Evolutionary conservation across 2,329 filamentous ascomycete genomes (phyloP).

Genomic region (Fusarium drepaniforme): DNA sequence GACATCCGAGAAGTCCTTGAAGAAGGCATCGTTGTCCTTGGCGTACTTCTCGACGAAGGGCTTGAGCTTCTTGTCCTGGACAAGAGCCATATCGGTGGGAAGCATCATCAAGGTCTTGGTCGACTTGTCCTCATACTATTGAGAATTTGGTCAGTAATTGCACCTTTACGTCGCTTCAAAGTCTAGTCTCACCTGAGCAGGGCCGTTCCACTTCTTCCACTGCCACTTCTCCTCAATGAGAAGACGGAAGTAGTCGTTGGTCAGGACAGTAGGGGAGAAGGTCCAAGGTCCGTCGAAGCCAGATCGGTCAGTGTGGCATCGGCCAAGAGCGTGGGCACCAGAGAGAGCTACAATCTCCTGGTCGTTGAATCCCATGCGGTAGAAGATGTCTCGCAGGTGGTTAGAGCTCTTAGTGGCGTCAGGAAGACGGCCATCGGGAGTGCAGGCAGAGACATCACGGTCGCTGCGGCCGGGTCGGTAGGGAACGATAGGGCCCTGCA

Average conservation of each 20-base stretch:
- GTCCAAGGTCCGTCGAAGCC: constrained; percentile 93
- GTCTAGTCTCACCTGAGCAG: constrained; percentile 69
- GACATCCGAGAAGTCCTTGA: constrained; percentile 89
- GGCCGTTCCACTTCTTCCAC: constrained; percentile 91
- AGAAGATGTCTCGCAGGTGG: constrained; percentile 93
- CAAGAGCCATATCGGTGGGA: constrained; percentile 87
- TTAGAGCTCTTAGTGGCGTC: constrained; percentile 82
- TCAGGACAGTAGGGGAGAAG: constrained; percentile 90
- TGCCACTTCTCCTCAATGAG: constrained; percentile 93
- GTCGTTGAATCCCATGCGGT: constrained; percentile 98
- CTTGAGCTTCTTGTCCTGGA: constrained; percentile 90
- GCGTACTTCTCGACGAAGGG: constrained; percentile 87
- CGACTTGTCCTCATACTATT: constrained; percentile 84
- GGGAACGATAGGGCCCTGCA: constrained; percentile 88
- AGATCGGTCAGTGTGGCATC: constrained; percentile 89
- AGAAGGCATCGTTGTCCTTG: constrained; percentile 91
- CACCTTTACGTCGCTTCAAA: background rate
- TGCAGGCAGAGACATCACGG: constrained; percentile 84
- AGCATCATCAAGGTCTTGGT: constrained; percentile 97
- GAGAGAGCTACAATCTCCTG: constrained; percentile 93
- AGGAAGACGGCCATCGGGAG: constrained; percentile 88
- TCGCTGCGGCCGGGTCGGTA: constrained; percentile 90
- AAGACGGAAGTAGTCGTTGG: constrained; percentile 94
- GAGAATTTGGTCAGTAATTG: constrained; percentile 15
- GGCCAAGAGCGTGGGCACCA: constrained; percentile 88